Evolutionary conservation across 2,329 filamentous ascomycete genomes (phyloP), one percentile per base, ranked within the genome.

Genomic region (Fusarium sp.): DNA sequence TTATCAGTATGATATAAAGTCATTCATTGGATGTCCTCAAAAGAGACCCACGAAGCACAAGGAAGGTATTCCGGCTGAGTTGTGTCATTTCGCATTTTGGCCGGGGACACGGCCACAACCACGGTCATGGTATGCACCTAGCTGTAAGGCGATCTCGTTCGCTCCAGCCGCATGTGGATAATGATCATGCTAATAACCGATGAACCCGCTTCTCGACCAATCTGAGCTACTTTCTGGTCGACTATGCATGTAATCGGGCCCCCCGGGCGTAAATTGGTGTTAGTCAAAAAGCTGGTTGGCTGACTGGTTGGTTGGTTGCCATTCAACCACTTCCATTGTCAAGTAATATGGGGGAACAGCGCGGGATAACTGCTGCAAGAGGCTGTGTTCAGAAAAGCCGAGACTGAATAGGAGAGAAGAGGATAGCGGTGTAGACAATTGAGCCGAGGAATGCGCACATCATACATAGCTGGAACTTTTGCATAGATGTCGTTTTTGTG

Each of bases 91-190:
- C 35, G 41, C 31, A 48, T 47, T 47, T 53, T 27, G 37, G 36
- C 33, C 14, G 18, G 36, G 41, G 27, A 51, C 23, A 43, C 20
- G 23, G 40, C n/a, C 20, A 58, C 40, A 20, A 18, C 15, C 25
- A 25, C 25, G 25, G 14, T 17, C 31, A 55, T 56, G 27, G 37
- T 14, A 52, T 59, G 47, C 51, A 63, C 41, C 52, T 62, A 31
- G 49, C 60, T 67, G 63, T 64, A 67, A 48, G 42, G 48, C 64
- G 64, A 67, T 67, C 64, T 67, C 50, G 63, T 43, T 60, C 25
- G 35, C 49, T 45, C 52, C 59, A 64, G 46, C 45, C 45, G 59
- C 58, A 58, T 58, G 41, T 46, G 58, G 60, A 63, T 63, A 58
- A 42, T 33, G 36, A 57, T 25, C 27, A 29, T 11, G 27, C 11